These are phyloP conservation scores for Artemisia tridentata DNA, from an alignment of 129 eudicot genomes.

Conservation along the genomic window DNA sequence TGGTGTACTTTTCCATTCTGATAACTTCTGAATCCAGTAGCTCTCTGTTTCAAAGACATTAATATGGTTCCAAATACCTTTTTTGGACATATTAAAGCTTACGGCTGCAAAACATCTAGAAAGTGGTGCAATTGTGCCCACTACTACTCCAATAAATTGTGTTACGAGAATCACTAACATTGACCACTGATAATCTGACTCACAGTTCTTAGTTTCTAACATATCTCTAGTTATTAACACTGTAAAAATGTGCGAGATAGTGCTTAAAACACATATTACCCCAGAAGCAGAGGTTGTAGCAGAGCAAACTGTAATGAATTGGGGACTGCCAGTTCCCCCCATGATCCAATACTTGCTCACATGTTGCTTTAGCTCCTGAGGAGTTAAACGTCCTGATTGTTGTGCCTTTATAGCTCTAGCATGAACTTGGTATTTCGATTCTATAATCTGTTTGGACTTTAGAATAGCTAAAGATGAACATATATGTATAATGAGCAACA, in stretches of 20 bases:
- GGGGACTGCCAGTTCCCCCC: constrained; percentile 32
- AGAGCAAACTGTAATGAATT: constrained; percentile 22
- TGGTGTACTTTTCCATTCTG: constrained; percentile 34
- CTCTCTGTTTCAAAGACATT: constrained; percentile 20
- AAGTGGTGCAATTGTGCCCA: neutral
- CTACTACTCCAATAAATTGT: no score
- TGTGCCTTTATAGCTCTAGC: neutral
- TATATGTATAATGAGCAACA: neutral
- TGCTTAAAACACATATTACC: constrained; percentile 8
- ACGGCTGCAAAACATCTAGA: constrained; percentile 20
- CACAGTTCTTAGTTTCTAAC: no score
- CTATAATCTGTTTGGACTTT: constrained; percentile 7
- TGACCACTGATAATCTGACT: no score
- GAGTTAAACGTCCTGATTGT: neutral
- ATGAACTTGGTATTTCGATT: constrained; percentile 9
- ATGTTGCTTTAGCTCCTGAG: constrained; percentile 16
- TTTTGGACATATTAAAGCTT: neutral
- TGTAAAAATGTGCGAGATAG: neutral
- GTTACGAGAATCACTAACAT: no score
- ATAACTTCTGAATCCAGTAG: constrained; percentile 32
- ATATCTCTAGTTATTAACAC: neutral
- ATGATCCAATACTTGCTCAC: constrained; percentile 31
- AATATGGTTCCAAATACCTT: neutral
- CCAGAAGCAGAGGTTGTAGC: constrained; percentile 21
- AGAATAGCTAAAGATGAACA: constrained; percentile 27